phyloP scores from a whole-genome alignment of 805 yeast species.

The Wickerhamiella hasegawae region DNA sequence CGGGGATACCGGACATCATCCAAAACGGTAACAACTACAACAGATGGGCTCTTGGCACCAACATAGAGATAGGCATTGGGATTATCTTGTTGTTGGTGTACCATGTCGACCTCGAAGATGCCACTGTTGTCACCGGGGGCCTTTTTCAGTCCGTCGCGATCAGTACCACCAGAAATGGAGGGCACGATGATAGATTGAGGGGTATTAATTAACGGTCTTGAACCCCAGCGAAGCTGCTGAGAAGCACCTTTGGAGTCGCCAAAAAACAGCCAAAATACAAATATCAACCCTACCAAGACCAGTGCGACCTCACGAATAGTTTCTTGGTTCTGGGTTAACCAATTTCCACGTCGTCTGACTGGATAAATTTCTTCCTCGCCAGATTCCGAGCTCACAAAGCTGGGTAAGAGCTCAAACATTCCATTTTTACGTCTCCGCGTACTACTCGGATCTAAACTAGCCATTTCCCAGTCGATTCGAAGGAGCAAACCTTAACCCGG shows the following conservation, averaged over 20 bases:
- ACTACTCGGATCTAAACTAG: slow-evolving; percentile 1
- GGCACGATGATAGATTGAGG: slow-evolving; percentile 14
- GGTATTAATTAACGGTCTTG: background rate
- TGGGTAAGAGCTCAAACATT: slow-evolving; percentile 13
- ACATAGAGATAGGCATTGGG: slow-evolving; percentile 10
- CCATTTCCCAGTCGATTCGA: too few species aligned
- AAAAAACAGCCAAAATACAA: slow-evolving; percentile 17
- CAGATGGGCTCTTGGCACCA: slow-evolving; percentile 15
- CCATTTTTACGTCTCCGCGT: slow-evolving; percentile 12
- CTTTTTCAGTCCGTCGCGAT: slow-evolving; percentile 16
- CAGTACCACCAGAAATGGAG: slow-evolving; percentile 9
- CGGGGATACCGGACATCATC: slow-evolving; percentile 59
- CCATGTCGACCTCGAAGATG: slow-evolving; percentile 3
- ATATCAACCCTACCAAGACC: slow-evolving; percentile 13
- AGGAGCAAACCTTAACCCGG: too few species aligned
- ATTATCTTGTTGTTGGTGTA: slow-evolving; percentile 3
- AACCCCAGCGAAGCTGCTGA: background rate
- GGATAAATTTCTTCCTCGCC: slow-evolving; percentile 6
- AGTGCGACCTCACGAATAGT: slow-evolving; percentile 13
- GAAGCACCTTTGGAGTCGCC: slow-evolving; percentile 7
- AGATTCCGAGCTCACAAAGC: slow-evolving; percentile 12
- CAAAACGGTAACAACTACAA: slow-evolving; percentile 66
- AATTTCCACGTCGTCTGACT: slow-evolving; percentile 1
- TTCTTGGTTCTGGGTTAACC: slow-evolving; percentile 11
- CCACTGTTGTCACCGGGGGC: slow-evolving; percentile 19